A percentile compares a stretch with the other conserved stretches of the same genome.
Evolutionary conservation across 441 rosid genomes (phyloP).

Genomic region (Gossypium schwendimanii): DNA sequence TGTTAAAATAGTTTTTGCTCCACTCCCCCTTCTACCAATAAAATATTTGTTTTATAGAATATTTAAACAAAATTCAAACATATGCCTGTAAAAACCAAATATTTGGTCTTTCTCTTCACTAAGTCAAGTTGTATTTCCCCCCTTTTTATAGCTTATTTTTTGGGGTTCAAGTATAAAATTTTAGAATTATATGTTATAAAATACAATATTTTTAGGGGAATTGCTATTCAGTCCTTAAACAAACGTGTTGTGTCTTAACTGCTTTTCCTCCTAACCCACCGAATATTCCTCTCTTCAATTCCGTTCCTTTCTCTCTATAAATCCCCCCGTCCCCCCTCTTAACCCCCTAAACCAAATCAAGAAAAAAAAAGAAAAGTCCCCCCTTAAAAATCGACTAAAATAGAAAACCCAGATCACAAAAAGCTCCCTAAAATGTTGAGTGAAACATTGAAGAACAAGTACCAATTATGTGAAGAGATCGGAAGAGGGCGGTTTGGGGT

Average conservation of each 20-base stretch:
- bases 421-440: constrained; percentile 19
- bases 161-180: too few species aligned
- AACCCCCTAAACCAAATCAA: background rate
- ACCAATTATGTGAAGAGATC: constrained; percentile 67
- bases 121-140: too few species aligned
- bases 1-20: too few species aligned
- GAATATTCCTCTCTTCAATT: constrained; percentile 19
- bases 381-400: background rate
- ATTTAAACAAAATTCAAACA: too few species aligned
- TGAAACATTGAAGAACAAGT: constrained; percentile 35
- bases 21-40: too few species aligned
- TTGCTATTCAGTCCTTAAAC: background rate
- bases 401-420: background rate
- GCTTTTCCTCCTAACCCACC: background rate
- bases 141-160: too few species aligned
- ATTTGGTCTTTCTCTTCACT: too few species aligned
- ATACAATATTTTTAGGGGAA: too few species aligned
- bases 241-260: constrained; percentile 7
- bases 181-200: too few species aligned
- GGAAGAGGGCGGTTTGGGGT: constrained; percentile 83
- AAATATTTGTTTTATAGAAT: too few species aligned
- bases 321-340: background rate
- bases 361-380: too few species aligned
- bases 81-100: too few species aligned
- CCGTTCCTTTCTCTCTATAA: background rate